phyloP scores from a whole-genome alignment of 306 rosid species.

The Carpinus fangiana region DNA sequence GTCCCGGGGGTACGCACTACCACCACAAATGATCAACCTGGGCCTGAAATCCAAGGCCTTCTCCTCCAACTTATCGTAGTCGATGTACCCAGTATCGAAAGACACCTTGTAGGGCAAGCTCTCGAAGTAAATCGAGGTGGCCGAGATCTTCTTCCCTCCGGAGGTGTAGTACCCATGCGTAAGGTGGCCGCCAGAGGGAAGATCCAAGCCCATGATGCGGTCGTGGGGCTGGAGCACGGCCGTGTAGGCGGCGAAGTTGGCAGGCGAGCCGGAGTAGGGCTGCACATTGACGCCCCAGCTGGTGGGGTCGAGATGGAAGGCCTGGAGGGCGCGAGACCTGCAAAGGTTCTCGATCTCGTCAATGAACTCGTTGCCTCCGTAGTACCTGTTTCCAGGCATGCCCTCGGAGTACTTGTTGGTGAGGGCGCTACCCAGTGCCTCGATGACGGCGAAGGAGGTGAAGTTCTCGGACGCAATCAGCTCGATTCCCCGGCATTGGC shows the following conservation, averaged over 20 bases:
- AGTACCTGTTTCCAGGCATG: conserved; percentile 89
- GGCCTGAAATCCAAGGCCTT: conserved; percentile 96
- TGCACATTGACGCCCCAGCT: conserved; percentile 90
- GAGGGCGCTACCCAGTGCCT: conserved; percentile 81
- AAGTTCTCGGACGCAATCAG: conserved; percentile 90
- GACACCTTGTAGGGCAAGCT: conserved; percentile 89
- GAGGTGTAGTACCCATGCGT: conserved; percentile 92
- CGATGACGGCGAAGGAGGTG: conserved; percentile 96
- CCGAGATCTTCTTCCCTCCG: conserved; percentile 95
- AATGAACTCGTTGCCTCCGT: conserved; percentile 91
- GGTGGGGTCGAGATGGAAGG: conserved; percentile 58
- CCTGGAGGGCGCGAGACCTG: conserved; percentile 77
- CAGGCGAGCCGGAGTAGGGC: conserved; percentile 92
- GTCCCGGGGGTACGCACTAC: conserved; percentile 91
- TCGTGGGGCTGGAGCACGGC: conserved; percentile 90
- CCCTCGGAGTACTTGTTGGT: conserved; percentile 97
- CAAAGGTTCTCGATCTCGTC: conserved; percentile 85
- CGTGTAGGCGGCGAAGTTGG: conserved; percentile 94
- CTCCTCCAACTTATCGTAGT: conserved; percentile 83
- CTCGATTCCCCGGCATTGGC: conserved; percentile 94
- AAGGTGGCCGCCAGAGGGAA: conserved; percentile 87
- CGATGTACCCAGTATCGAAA: conserved; percentile 57
- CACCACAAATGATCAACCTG: conserved; percentile 78
- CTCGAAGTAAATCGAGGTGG: conserved; percentile 93
- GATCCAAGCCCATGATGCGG: conserved; percentile 90